Evolutionary conservation across 805 yeast species (phyloP).

Genomic region (Ogataea zsoltii): DNA sequence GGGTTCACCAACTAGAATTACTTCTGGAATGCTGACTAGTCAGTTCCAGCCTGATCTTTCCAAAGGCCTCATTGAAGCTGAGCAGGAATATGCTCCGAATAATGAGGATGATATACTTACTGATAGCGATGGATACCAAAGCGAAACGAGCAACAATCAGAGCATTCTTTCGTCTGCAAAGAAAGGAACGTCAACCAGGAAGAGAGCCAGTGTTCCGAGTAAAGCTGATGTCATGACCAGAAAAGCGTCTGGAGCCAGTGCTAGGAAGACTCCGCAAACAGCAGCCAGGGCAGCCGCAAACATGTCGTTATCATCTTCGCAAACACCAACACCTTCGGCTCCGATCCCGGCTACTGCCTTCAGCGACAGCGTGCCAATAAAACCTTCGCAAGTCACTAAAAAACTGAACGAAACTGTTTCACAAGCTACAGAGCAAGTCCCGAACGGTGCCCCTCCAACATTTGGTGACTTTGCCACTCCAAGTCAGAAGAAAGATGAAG

Average conservation of each 20-base stretch:
- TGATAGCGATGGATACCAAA: conserved; percentile 25
- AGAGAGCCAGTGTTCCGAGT: conserved; percentile 33
- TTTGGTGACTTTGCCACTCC: conserved; percentile 1
- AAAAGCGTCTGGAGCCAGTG: conserved; percentile 15
- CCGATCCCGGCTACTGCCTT: conserved; percentile 7
- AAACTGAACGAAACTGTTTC: conserved; percentile 14
- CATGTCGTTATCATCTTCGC: conserved; percentile 5
- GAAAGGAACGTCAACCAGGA: conserved; percentile 9
- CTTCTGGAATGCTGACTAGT: conserved; percentile 37
- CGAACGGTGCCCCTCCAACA: background rate
- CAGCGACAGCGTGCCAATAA: conserved; percentile 10
- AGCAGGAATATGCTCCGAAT: conserved; percentile 13
- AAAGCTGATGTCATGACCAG: conserved; percentile 29
- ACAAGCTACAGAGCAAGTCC: background rate
- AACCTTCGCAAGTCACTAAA: conserved; percentile 17
- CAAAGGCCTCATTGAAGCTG: conserved; percentile 24
- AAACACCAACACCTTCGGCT: conserved; percentile 17
- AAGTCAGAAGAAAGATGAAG: background rate
- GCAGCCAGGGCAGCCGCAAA: background rate
- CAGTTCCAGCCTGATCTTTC: conserved; percentile 37
- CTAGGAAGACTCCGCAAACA: conserved; percentile 9
- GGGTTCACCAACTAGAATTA: conserved; percentile 38
- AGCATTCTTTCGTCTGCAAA: conserved; percentile 2
- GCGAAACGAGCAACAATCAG: conserved; percentile 17
- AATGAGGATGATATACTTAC: conserved; percentile 15